These are phyloP conservation scores for Spathaspora hagerdaliae DNA, from an alignment of 805 yeast species.

Conservation along the genomic window DNA sequence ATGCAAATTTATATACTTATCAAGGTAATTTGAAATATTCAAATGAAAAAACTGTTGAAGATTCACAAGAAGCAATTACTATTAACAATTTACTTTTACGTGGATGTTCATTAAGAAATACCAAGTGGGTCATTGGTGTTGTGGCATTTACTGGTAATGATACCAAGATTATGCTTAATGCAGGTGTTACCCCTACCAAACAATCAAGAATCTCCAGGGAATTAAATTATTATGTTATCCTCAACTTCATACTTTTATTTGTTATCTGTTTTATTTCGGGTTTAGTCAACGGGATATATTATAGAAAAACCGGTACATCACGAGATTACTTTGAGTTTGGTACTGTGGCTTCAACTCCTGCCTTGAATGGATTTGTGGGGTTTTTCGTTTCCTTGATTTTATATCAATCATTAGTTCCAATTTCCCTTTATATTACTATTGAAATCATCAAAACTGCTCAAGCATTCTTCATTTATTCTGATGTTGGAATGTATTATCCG, in stretches of 20 bases:
- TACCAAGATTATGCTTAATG: conserved; percentile 75
- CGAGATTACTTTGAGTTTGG: conserved; percentile 67
- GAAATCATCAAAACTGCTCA: conserved; percentile 82
- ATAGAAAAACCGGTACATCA: conserved; percentile 43
- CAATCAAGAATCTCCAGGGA: conserved; percentile 71
- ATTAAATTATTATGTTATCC: conserved; percentile 62
- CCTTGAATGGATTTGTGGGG: conserved; percentile 63
- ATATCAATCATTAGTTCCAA: conserved; percentile 78
- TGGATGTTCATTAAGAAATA: conserved; percentile 76
- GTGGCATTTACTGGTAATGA: conserved; percentile 77
- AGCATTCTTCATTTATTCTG: conserved; percentile 76
- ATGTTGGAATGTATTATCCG: conserved; percentile 65
- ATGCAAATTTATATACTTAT: conserved; percentile 69
- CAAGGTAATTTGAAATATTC: conserved; percentile 56
- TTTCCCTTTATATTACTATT: conserved; percentile 74
- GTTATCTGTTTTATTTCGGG: conserved; percentile 68
- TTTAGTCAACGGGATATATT: conserved; percentile 65
- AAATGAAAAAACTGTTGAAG: neutral
- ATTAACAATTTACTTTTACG: conserved; percentile 67
- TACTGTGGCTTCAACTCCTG: conserved; percentile 62
- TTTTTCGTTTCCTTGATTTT: conserved; percentile 75
- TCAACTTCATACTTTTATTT: conserved; percentile 64
- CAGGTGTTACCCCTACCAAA: conserved; percentile 78
- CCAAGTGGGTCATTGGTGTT: conserved; percentile 78
- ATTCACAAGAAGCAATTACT: conserved; percentile 56